Percentiles rank a stretch among this genome's conserved stretches.
These are phyloP conservation scores for Botrytis fabae DNA, from an alignment of 2,329 filamentous ascomycete genomes.

Conservation along the genomic window DNA sequence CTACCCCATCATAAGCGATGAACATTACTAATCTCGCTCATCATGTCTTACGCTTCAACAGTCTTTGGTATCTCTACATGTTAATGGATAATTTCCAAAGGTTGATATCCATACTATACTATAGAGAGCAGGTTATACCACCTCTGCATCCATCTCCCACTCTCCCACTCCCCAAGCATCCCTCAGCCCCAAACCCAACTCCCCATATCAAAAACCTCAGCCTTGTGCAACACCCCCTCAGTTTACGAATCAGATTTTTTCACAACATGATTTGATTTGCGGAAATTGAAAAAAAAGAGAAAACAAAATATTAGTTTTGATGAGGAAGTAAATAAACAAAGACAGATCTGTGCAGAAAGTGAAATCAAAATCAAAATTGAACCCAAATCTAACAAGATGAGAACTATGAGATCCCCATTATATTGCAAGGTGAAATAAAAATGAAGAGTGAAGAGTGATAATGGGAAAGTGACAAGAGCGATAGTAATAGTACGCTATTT, in stretches of 20 bases:
- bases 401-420: not conserved
- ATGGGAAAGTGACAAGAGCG: not conserved
- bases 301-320: too few relatives aligned
- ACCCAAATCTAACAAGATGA: fast-evolving
- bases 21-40: not conserved
- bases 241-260: too few relatives aligned
- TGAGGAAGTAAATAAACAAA: not conserved
- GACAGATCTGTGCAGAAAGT: not conserved
- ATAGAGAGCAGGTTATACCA: not conserved
- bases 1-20: not conserved
- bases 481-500: too few relatives aligned
- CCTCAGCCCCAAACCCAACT: not conserved
- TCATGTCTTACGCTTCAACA: not conserved
- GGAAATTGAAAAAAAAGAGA: too few relatives aligned
- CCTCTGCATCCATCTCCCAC: not conserved
- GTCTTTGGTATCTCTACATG: not conserved
- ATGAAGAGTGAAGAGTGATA: not conserved
- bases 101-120: not conserved
- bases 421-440: not conserved
- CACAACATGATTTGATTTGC: too few relatives aligned
- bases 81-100: not conserved
- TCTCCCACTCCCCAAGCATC: not conserved
- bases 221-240: not conserved
- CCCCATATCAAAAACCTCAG: not conserved
- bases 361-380: not conserved